These are phyloP conservation scores for Marasmius fiardii DNA, from an alignment of 1,284 basidiomycete species.

Conservation along the genomic window DNA sequence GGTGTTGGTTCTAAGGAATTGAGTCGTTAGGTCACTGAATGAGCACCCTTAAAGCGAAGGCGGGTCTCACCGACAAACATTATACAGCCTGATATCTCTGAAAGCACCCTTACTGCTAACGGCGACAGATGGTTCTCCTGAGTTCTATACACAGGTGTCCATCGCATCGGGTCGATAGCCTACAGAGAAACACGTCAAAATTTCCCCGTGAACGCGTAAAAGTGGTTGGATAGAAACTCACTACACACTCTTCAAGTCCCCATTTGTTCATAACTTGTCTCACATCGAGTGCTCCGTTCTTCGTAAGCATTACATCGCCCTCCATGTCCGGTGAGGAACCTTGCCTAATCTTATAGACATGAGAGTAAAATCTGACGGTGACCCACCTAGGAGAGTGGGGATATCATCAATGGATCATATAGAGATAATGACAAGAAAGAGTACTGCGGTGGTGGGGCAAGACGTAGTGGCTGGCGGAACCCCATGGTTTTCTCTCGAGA, in stretches of 20 bases:
- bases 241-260: constrained; percentile 10
- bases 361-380: constrained; percentile 12
- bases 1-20: constrained; percentile 4
- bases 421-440: background rate
- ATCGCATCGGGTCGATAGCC: constrained; percentile 12
- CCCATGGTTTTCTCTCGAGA: constrained; percentile 10
- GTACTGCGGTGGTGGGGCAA: constrained; percentile 10
- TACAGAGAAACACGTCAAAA: background rate
- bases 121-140: constrained; percentile 7
- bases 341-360: constrained; percentile 11
- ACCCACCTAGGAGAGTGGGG: constrained; percentile 5
- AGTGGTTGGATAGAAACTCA: background rate
- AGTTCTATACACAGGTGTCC: constrained; percentile 2
- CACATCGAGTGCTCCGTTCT: constrained; percentile 5
- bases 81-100: background rate
- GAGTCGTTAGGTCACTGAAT: background rate
- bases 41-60: background rate
- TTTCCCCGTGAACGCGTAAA: background rate
- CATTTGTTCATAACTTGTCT: constrained; percentile 8
- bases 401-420: background rate
- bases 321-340: constrained; percentile 10
- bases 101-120: constrained; percentile 8
- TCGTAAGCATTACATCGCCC: constrained; percentile 8
- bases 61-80: constrained; percentile 9
- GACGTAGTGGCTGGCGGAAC: constrained; percentile 7